Percentiles rank a stretch among this genome's conserved stretches.
phyloP scores from a whole-genome alignment of 2,329 filamentous ascomycete genomes.

The Ceratocystis colombiana region DNA sequence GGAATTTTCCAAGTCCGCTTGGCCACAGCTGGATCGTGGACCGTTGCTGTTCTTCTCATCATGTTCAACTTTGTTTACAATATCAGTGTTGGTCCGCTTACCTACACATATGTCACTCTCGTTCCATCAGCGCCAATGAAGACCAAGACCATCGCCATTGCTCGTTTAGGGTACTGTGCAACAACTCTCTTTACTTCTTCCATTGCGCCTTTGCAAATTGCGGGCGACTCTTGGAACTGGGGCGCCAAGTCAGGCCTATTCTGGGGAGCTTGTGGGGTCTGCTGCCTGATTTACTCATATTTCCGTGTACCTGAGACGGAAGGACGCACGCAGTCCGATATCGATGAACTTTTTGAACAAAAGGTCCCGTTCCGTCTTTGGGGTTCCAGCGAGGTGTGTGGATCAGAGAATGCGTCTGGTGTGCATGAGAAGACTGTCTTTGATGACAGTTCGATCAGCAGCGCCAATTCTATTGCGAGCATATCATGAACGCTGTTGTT shows the following conservation, averaged over 20 bases:
- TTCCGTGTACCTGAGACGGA: constrained; percentile 36
- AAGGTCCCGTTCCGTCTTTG: constrained; percentile 20
- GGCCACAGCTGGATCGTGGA: constrained; percentile 28
- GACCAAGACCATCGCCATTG: constrained; percentile 32
- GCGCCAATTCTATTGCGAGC: constrained; percentile 3
- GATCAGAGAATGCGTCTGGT: not conserved
- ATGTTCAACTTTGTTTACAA: constrained; percentile 30
- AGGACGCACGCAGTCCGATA: constrained; percentile 30
- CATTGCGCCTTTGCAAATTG: constrained; percentile 29
- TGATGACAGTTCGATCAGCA: constrained; percentile 14
- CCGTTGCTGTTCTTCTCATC: constrained; percentile 30
- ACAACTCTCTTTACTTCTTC: constrained; percentile 28
- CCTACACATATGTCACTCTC: constrained; percentile 33
- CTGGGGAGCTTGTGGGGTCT: constrained; percentile 33
- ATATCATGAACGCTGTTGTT: not conserved
- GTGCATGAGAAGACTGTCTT: constrained; percentile 12
- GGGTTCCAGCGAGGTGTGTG: constrained; percentile 9
- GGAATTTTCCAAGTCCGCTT: constrained; percentile 35
- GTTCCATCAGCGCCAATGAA: constrained; percentile 33
- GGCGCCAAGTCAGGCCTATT: constrained; percentile 35
- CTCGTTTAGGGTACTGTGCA: constrained; percentile 31
- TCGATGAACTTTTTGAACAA: constrained; percentile 31
- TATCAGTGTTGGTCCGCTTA: constrained; percentile 33
- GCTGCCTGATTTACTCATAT: constrained; percentile 38
- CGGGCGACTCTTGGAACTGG: constrained; percentile 33